phyloP scores from a whole-genome alignment of 768 basidiomycete species.

The Dioszegia hungarica region DNA sequence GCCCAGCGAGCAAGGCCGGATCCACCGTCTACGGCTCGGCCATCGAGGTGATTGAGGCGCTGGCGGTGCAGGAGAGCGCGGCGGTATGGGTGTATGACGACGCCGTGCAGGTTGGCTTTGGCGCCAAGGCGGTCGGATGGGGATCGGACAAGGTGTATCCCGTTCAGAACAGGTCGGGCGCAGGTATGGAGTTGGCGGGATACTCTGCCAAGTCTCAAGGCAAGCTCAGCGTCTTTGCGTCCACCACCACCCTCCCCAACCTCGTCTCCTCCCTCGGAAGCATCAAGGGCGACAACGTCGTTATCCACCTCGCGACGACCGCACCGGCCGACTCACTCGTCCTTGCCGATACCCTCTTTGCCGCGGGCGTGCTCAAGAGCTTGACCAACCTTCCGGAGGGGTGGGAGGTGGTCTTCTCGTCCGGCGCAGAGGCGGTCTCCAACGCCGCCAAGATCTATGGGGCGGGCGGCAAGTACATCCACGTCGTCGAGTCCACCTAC shows the following conservation, averaged over 20 bases:
- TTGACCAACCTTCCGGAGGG: conserved; percentile 28
- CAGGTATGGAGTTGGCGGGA: conserved; percentile 39
- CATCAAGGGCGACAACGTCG: conserved; percentile 66
- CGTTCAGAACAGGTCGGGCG: conserved; percentile 39
- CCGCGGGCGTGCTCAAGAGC: conserved; percentile 27
- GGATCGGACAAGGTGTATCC: conserved; percentile 16
- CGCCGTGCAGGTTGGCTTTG: conserved; percentile 43
- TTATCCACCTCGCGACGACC: conserved; percentile 75
- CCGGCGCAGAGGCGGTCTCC: conserved; percentile 75
- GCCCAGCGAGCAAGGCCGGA: conserved; percentile 27
- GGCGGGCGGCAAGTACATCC: conserved; percentile 58
- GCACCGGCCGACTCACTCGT: conserved; percentile 62
- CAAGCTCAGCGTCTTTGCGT: conserved; percentile 55
- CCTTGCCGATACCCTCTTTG: conserved; percentile 66
- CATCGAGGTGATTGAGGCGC: conserved; percentile 37
- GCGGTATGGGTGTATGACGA: conserved; percentile 47
- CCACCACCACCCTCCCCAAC: conserved; percentile 72
- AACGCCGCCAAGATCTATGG: conserved; percentile 72
- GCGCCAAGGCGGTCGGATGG: conserved; percentile 15
- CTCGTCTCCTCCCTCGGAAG: conserved; percentile 76
- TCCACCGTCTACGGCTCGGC: conserved; percentile 35
- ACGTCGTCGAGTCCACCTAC: conserved; percentile 84
- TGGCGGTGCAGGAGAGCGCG: conserved; percentile 31
- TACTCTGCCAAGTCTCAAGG: conserved; percentile 57
- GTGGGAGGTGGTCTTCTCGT: conserved; percentile 68